Evolutionary conservation across 768 basidiomycete genomes (phyloP), one percentile per base, ranked within the genome.

Genomic region (Phlebiopsis flavidoalba): DNA sequence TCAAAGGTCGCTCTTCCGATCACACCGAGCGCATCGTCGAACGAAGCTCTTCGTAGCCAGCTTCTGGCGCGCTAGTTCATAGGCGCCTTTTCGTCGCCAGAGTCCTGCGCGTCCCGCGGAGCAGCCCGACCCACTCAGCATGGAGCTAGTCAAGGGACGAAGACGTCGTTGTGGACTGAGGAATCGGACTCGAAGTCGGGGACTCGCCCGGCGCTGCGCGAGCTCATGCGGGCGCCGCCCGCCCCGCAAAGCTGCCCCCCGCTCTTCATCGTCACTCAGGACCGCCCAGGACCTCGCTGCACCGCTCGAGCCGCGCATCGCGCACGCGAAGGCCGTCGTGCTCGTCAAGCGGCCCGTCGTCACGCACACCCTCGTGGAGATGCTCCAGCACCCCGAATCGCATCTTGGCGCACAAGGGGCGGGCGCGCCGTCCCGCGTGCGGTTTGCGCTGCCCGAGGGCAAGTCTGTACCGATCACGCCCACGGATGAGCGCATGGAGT

Each of bases 311-410:
- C 65, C 6, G 61, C 60, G 47, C 58, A n/a, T 68, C 3, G 43
- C 60, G 12, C 61, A 62, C 8, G 68, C 65, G 35, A 53, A 33
- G 45, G 60, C 63, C 53, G 67, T 67, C 37, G 59, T 71, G 15
- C 67, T 71, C n/a, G 62, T 69, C 1, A 71, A 71, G 62, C 66
- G 70, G 12, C 70, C 70, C 1, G 64, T 71, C 12, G 63, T 71
- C 61, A 61, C 67, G 58, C 65, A 69, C 43, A n/a, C 60, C 1
- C 56, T 68, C 14, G 33, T 63, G 11, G 67, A 64, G 43, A 58
- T 64, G 54, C 31, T 71, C 33, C 66, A 66, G 22, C 36, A 62
- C 22, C 67, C 68, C 2, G 66, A 61, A 52, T 51, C 56, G 33
- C 61, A 66, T 31, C 51, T 69, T 58, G 66, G 63, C 21, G 54